These are phyloP conservation scores for Penicillium sp. DNA, from an alignment of 2,329 filamentous ascomycete species.

Conservation along the genomic window DNA sequence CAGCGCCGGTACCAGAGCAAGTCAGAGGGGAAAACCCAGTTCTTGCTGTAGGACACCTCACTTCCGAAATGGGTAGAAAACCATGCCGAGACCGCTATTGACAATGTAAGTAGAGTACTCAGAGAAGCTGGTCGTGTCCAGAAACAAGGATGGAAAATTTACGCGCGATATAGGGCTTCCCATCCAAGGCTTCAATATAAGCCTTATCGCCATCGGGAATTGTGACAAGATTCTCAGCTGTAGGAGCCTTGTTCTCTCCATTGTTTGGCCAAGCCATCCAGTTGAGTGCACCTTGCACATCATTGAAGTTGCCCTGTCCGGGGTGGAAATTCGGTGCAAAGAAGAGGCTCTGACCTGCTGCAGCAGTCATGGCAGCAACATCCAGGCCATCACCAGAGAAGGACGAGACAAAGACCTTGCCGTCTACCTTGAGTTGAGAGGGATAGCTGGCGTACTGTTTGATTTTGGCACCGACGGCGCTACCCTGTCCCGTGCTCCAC, in stretches of 20 bases:
- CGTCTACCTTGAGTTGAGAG: slow-evolving; percentile 52
- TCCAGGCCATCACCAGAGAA: slow-evolving; percentile 53
- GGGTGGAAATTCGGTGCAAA: slow-evolving; percentile 55
- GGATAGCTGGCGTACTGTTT: slow-evolving; percentile 45
- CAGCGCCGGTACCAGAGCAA: slow-evolving; percentile 47
- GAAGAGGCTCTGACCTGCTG: slow-evolving; percentile 48
- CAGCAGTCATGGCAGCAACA: slow-evolving; percentile 41
- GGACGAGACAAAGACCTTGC: slow-evolving; percentile 55
- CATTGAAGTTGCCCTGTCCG: slow-evolving; percentile 36
- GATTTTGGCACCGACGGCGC: slow-evolving; percentile 47
- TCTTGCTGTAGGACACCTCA: slow-evolving; percentile 51
- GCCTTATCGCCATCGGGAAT: slow-evolving; percentile 41
- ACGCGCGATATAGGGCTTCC: slow-evolving; percentile 53
- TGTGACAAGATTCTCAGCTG: slow-evolving; percentile 37
- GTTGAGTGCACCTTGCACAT: slow-evolving; percentile 44
- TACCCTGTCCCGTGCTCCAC: slow-evolving; percentile 40
- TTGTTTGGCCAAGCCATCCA: slow-evolving; percentile 48
- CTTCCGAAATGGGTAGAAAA: slow-evolving; percentile 54
- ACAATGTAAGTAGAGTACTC: background rate
- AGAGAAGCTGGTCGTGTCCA: background rate
- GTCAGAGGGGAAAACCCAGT: slow-evolving; percentile 52
- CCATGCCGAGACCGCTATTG: slow-evolving; percentile 48
- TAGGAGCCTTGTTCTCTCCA: slow-evolving; percentile 53
- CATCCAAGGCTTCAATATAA: slow-evolving; percentile 33
- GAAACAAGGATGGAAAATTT: slow-evolving; percentile 14